These are phyloP conservation scores for Metschnikowia bowlesiae DNA, from an alignment of 805 yeast genomes.

Conservation along the genomic window DNA sequence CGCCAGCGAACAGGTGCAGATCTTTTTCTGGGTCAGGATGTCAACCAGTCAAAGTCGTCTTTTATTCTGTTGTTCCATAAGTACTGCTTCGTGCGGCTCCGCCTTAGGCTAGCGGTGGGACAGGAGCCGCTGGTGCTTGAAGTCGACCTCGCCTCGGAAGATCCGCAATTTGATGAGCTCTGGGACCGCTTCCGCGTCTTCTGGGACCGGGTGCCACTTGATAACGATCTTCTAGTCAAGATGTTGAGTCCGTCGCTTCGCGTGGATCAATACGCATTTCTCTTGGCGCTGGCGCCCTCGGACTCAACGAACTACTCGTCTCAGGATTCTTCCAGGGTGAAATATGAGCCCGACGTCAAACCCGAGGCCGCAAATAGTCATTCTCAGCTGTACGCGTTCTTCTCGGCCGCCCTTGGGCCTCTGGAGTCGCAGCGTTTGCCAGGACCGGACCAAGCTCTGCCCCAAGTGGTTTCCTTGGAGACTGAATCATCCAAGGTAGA, in stretches of 20 bases:
- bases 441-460: not conserved
- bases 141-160: not conserved
- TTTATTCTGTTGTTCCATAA: constrained; percentile 10
- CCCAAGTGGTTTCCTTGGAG: not conserved
- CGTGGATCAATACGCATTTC: not conserved
- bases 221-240: not conserved
- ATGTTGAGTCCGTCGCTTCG: not conserved
- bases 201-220: not conserved
- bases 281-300: not conserved
- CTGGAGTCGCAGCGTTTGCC: not conserved
- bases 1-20: not conserved
- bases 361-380: not conserved
- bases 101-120: constrained; percentile 1
- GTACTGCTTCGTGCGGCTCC: constrained; percentile 8
- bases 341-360: constrained; percentile 3
- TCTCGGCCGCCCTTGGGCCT: not conserved
- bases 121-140: not conserved
- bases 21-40: constrained; percentile 9
- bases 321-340: constrained; percentile 4
- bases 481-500: not conserved
- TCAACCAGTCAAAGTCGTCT: not conserved
- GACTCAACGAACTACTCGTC: constrained; percentile 9
- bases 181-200: constrained; percentile 5
- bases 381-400: constrained; percentile 1
- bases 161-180: not conserved